phyloP scores from a whole-genome alignment of 106 monocot genomes.

The Triglochin maritima region DNA sequence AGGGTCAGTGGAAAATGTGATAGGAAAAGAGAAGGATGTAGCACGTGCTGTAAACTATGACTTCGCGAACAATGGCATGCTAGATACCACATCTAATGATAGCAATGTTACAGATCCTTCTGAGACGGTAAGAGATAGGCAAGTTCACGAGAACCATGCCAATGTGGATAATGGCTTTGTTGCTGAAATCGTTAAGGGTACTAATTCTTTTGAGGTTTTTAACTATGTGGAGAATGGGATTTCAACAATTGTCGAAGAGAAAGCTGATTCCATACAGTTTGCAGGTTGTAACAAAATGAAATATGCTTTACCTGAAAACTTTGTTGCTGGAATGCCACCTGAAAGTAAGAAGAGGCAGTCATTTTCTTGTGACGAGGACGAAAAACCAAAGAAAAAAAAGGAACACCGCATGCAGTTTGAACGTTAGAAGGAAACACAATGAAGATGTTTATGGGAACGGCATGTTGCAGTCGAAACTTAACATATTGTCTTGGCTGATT shows the following conservation, averaged over 20 bases:
- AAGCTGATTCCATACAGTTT: too few species aligned
- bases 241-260: too few species aligned
- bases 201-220: neutral
- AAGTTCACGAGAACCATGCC: too few species aligned
- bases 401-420: constrained; percentile 24
- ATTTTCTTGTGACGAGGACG: neutral
- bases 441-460: constrained; percentile 8
- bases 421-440: constrained; percentile 17
- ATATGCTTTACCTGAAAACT: neutral
- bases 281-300: neutral
- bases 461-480: constrained; percentile 15
- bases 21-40: neutral
- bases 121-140: neutral
- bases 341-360: constrained; percentile 7
- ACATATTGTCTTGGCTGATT: constrained; percentile 53
- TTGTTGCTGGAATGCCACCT: neutral
- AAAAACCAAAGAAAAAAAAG: constrained; percentile 20
- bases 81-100: too few species aligned
- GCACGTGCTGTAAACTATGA: too few species aligned
- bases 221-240: too few species aligned
- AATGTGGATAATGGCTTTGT: neutral
- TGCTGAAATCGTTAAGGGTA: neutral
- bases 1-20: neutral
- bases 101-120: neutral
- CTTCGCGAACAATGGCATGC: too few species aligned